Percentiles rank a stretch among this genome's conserved stretches.
Conservation (phyloP, 2,329 filamentous ascomycete species). For the Chaetomium sp. region DNA sequence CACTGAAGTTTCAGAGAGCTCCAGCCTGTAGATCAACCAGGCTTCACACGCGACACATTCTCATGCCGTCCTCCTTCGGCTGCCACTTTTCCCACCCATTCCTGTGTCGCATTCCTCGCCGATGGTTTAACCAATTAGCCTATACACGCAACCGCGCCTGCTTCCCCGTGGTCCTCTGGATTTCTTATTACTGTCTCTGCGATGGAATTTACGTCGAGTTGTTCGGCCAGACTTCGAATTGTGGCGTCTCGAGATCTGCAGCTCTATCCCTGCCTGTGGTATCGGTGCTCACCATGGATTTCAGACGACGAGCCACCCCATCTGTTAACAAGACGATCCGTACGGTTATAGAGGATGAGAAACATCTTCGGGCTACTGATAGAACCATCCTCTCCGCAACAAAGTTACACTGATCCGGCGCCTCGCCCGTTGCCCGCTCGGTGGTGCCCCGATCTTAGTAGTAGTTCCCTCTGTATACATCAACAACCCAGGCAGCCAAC, state of each 20-base stretch:
- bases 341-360: no score
- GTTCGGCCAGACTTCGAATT: not conserved
- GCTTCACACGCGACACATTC: slow-evolving; percentile 2
- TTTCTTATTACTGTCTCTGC: not conserved
- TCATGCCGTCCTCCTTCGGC: slow-evolving; percentile 15
- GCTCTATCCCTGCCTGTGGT: no score
- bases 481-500: no score
- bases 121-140: slow-evolving; percentile 20
- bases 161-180: not conserved
- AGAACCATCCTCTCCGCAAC: no score
- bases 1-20: slow-evolving; percentile 19
- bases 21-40: slow-evolving; percentile 25
- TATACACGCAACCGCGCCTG: not conserved
- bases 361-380: no score
- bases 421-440: no score
- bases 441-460: no score
- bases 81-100: not conserved
- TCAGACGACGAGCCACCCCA: not conserved
- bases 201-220: not conserved
- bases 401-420: no score
- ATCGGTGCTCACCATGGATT: not conserved
- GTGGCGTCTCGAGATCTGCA: not conserved
- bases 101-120: not conserved
- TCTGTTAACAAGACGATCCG: no score
- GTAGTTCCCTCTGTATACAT: no score